Base-by-base conservation (phyloP, 805 yeast species). In the Metschnikowia orientalis region DNA sequence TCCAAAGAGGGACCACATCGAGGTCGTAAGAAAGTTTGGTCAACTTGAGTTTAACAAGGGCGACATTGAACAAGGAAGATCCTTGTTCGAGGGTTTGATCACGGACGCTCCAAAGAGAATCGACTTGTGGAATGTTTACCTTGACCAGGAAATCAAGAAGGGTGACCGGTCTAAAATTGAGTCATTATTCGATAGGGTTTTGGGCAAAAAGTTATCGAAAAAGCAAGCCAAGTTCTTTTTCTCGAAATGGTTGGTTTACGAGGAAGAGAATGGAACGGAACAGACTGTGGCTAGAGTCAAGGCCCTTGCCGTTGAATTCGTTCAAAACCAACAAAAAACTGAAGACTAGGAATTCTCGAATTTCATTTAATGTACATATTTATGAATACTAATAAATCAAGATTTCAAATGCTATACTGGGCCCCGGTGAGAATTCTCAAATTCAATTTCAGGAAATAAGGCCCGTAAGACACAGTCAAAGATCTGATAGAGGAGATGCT, bases 171-270 rank as follows among this genome's bases (percentile, higher is more conserved):
- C 65, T 45, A 80, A 77, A 57, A 82, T 79, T 22, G 90, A 81
- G 52, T 82, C 75, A 12, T 66, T 90, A 40, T 89, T 88, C 48
- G 95, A 89, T 57, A 76, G 97, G 56, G 85, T 82, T 3, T 51
- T 83, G 26, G 53, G 69, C 19, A 69, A 67, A 58, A 86, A 85
- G 60, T 57, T 90, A 32, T 71, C 83, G 4, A 75, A 81, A 54
- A 90, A 89, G 57, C 96, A 88, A 63, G 96, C 95, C 48, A 88
- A 86, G 61, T 87, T 85, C 67, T 86, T 90, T 73, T 89, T 88
- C 67, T 84, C 80, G 48, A 90, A 90, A 56, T 89, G 97, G 97
- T 74, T 88, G 40, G 64, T 73, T 8, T 85, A 67, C 50, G 97
- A 88, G 61, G 88, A 82, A 51, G 73, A 71, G 42, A 54, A 66